Percentiles rank a stretch among this genome's conserved stretches.
Conservation (phyloP, 345 rosid genomes). For the Hevea brasiliensis region DNA sequence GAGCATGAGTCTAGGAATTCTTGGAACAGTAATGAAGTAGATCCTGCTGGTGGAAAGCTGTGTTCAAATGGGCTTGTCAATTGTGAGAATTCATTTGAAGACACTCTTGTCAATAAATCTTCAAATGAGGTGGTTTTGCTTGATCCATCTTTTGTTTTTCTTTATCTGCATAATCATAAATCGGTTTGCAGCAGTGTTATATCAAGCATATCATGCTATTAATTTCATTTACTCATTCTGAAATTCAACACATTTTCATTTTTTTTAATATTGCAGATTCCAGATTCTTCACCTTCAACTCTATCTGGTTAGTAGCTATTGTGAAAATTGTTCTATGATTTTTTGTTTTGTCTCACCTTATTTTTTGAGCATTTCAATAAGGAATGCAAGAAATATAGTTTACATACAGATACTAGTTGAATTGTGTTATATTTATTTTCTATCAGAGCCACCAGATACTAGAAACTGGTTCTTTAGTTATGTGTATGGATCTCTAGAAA, state of each 20-base stretch:
- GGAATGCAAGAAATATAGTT: no score
- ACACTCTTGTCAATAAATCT: not conserved
- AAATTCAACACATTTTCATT: no score
- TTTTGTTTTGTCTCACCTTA: not conserved
- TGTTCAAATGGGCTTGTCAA: not conserved
- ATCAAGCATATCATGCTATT: not conserved
- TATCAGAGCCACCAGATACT: constrained; percentile 40
- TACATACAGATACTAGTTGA: not conserved
- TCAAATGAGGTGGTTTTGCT: constrained; percentile 20
- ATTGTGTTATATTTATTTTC: not conserved
- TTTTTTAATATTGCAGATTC: constrained; percentile 15
- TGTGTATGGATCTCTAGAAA: constrained; percentile 45
- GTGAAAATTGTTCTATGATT: not conserved
- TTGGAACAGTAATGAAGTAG: constrained; percentile 6
- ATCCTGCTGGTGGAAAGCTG: constrained; percentile 4
- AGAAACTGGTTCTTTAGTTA: constrained; percentile 59
- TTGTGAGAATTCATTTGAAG: not conserved
- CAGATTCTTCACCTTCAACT: constrained; percentile 10
- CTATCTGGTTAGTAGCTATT: constrained; percentile 22
- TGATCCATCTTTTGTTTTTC: not conserved
- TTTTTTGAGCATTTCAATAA: no score
- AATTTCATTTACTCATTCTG: not conserved
- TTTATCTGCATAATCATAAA: not conserved
- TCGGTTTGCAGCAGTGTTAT: not conserved
- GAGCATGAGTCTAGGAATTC: constrained; percentile 7